Base-by-base conservation (phyloP, 2,329 filamentous ascomycete genomes). In the Aureobasidium leucospermi region DNA sequence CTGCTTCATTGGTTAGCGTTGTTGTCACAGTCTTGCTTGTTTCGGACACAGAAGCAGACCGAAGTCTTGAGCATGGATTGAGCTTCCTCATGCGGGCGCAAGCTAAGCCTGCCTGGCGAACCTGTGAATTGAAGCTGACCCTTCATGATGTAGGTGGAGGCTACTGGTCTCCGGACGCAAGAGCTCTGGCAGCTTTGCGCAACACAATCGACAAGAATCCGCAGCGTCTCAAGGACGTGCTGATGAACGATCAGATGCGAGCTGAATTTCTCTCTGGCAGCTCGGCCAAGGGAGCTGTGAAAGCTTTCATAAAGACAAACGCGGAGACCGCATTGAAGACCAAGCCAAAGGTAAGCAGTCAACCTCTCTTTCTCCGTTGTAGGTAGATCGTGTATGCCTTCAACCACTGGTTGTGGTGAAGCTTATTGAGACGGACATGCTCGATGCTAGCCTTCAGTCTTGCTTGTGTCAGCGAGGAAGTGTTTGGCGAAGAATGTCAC, bases 281-380 rank as follows among this genome's bases (percentile, higher is more conserved):
- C 19, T 72, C 77, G 58, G 76, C 79, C 53, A 78, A 83, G 58
- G 79, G 84, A 61, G 79, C 82, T 62, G 72, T 94, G 5, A 79
- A 83, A 64, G 87, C 87, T 1, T 96, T 96, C 72, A 79, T 82
- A 23, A 46, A 34, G 16, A 77, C 80, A 65, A 96, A 96, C 67
- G 76, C 82, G 64, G 83, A 85, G 61, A 87, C 84, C 62, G 90
- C 90, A 13, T 78, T 96, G 53, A 96, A 95, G 79, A 93, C 84
- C 39, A 86, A 87, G 69, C 92, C 92, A 4, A 93, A 92, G 84
- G 90, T 90, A 72, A 71, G 81, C 75, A 48, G 15, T 13, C 39
- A 60, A 51, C 49, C 36, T 55, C 23, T 46, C 52, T 19, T 36
- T 56, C 16, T 38, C 52, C 39, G 34, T 29, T 46, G 1, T 56